Evolutionary conservation across 2,329 filamentous ascomycete genomes (phyloP).

Genomic region (Xylariaceae sp.): DNA sequence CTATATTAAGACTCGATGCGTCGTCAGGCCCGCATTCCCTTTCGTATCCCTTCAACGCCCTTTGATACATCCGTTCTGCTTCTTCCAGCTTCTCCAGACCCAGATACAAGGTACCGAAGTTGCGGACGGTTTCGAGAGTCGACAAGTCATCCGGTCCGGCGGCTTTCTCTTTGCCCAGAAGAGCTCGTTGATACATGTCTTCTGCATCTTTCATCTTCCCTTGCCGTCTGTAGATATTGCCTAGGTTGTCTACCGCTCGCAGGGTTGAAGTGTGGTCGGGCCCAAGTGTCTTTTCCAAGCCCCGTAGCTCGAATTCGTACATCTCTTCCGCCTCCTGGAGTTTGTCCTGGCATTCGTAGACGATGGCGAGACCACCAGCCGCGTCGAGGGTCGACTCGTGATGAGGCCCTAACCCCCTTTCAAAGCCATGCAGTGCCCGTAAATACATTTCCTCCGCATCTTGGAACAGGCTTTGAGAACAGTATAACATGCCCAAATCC

Average conservation of each 20-base stretch:
- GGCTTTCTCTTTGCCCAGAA: slow-evolving; percentile 21
- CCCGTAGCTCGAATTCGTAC: slow-evolving; percentile 28
- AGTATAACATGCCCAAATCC: background rate
- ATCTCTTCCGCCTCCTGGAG: slow-evolving; percentile 28
- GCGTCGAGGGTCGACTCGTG: background rate
- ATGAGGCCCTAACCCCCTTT: background rate
- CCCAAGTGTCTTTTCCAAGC: slow-evolving; percentile 10
- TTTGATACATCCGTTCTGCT: slow-evolving; percentile 29
- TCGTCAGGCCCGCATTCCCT: background rate
- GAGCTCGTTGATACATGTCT: slow-evolving; percentile 29
- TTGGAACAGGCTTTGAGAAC: background rate
- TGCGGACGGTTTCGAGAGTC: background rate
- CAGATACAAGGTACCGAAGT: background rate
- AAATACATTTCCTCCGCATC: background rate
- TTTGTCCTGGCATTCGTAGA: slow-evolving; percentile 14
- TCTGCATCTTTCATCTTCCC: slow-evolving; percentile 27
- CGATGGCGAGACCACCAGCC: background rate
- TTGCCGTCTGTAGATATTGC: background rate
- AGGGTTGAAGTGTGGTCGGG: background rate
- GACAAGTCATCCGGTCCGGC: background rate
- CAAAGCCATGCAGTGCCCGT: slow-evolving; percentile 26
- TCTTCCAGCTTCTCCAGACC: slow-evolving; percentile 22
- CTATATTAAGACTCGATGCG: background rate
- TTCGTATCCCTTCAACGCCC: slow-evolving; percentile 26
- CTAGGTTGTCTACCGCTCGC: background rate